phyloP scores from a whole-genome alignment of 1,284 basidiomycete genomes.

The Athelia sp. region DNA sequence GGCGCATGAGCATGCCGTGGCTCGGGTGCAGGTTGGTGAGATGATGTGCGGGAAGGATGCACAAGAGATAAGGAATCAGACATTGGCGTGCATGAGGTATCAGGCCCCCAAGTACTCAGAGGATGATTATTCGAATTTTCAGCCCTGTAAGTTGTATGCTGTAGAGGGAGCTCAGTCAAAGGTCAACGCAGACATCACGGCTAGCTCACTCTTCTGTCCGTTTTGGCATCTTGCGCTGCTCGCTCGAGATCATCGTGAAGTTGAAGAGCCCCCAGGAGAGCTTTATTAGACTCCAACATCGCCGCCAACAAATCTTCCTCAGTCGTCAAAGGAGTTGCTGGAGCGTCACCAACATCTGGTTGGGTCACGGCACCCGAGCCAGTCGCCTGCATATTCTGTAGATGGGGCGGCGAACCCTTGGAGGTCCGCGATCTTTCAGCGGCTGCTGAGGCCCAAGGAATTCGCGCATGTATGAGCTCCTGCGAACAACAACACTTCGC shows the following conservation, averaged over 20 bases:
- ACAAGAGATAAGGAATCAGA: no score
- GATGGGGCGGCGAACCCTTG: slow-evolving; percentile 12
- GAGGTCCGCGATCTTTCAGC: slow-evolving; percentile 57
- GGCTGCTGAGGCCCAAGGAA: slow-evolving; percentile 73
- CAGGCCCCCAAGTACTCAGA: no score
- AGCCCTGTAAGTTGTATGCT: no score
- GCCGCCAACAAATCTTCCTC: slow-evolving; percentile 49
- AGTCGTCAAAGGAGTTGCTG: slow-evolving; percentile 37
- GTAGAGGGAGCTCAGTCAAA: slow-evolving; percentile 37
- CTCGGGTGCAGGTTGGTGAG: no score
- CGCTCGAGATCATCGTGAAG: slow-evolving; percentile 64
- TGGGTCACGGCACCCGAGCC: slow-evolving; percentile 2
- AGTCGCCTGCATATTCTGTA: slow-evolving; percentile 9
- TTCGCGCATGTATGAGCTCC: slow-evolving; percentile 70
- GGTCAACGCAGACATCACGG: slow-evolving; percentile 51
- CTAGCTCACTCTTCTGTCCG: slow-evolving; percentile 57
- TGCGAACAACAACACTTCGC: slow-evolving; percentile 66
- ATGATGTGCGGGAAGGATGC: no score
- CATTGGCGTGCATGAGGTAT: no score
- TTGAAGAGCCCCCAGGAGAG: slow-evolving; percentile 40
- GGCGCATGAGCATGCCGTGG: no score
- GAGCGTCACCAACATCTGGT: slow-evolving; percentile 20
- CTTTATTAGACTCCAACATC: slow-evolving; percentile 47
- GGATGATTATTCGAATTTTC: no score
- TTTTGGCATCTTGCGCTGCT: slow-evolving; percentile 58